Base-by-base conservation (phyloP, 1,284 basidiomycete species). In the Vanrija humicola region DNA sequence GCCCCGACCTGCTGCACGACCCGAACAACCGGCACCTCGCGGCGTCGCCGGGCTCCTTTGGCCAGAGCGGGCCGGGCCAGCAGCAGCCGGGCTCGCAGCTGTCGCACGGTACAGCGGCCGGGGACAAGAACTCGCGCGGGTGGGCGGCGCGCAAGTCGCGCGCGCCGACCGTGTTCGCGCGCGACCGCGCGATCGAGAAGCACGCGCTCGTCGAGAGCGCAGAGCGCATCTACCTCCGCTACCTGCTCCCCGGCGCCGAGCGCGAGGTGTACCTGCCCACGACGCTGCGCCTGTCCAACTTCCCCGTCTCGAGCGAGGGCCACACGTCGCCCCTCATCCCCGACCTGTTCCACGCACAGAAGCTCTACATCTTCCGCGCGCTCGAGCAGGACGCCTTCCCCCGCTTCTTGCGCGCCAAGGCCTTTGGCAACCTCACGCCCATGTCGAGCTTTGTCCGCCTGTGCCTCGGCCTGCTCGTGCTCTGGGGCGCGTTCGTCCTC, bases 331-430 rank as follows among this genome's bases (percentile, higher is more conserved):
- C 70, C 1, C 86, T 90, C 62, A 87, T 98, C 43, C 94, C 95
- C 12, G 95, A 98, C 75, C 88, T 98, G 81, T 98, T 97, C 79
- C 91, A 98, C 73, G 80, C 86, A 3, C 95, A 98, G 78, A 98
- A 98, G 79, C 90, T 96, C 70, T 97, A 96, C 72, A 92, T 94
- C 69, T 96, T 95, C 82, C 83, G 90, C 52, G 91, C 91, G 5
- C 95, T 97, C 86, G 94, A 97, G 73, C 88, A 93, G 75, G 93
- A 97, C 69, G 89, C 90, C n/a, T 98, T 95, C 80, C 91, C 92
- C 45, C 83, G 93, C 4, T 98, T 98, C 82, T 79, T 98, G 52
- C 84, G 95, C 54, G 86, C 90, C 5, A 98, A 98, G 77, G 93
- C 94, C 9, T 98, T 98, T 71, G 91, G 92, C 42, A 98, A 98